These are phyloP conservation scores for Cercospora sojina DNA, from an alignment of 2,329 filamentous ascomycete species.

Conservation along the genomic window DNA sequence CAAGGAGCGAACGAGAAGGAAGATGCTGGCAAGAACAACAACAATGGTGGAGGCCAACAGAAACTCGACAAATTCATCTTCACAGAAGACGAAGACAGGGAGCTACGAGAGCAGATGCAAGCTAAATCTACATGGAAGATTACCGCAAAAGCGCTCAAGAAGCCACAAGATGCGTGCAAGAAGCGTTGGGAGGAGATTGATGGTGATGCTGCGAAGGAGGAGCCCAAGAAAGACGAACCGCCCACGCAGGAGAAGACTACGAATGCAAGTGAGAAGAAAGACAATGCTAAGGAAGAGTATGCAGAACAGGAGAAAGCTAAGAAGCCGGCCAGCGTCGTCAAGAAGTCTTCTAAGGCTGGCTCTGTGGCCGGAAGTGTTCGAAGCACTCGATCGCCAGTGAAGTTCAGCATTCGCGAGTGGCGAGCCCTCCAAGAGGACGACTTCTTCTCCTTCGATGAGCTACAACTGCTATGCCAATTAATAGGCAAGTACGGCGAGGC, in stretches of 20 bases:
- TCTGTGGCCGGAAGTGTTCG: slow-evolving; percentile 15
- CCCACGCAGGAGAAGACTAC: slow-evolving; percentile 21
- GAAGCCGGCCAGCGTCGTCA: slow-evolving; percentile 14
- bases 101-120: slow-evolving; percentile 21
- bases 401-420: slow-evolving; percentile 37
- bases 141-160: slow-evolving; percentile 13
- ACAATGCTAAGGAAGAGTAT: slow-evolving; percentile 24
- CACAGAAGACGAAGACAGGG: slow-evolving; percentile 22
- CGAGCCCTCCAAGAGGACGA: slow-evolving; percentile 37
- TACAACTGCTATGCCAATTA: slow-evolving; percentile 46
- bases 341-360: slow-evolving; percentile 20
- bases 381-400: slow-evolving; percentile 19
- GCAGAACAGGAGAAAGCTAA: slow-evolving; percentile 16
- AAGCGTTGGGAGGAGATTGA: slow-evolving; percentile 17
- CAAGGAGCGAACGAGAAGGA: slow-evolving; percentile 1
- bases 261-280: slow-evolving; percentile 22
- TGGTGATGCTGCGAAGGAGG: slow-evolving; percentile 8
- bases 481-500: slow-evolving; percentile 38
- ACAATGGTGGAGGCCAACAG: neutral
- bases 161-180: slow-evolving; percentile 8
- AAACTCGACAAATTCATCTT: slow-evolving; percentile 16
- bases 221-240: slow-evolving; percentile 13
- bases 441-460: slow-evolving; percentile 40
- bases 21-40: slow-evolving; percentile 2
- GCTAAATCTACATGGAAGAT: slow-evolving; percentile 12